Evolutionary conservation across 2,329 filamentous ascomycete species (phyloP).

Genomic region (Cercospora sojina): DNA sequence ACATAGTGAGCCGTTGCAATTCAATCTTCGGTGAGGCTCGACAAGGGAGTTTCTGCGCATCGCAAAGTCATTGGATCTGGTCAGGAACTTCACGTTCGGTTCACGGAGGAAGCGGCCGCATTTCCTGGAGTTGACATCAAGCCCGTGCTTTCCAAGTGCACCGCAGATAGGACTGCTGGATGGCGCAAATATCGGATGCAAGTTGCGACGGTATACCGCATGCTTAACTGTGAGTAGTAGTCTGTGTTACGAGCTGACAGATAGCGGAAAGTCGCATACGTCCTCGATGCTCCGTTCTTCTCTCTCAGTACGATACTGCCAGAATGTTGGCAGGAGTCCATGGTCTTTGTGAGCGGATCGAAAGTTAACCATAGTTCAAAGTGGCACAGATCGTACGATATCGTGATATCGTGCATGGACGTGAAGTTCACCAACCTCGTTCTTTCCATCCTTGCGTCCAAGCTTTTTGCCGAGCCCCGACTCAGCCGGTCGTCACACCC

Average conservation of each 20-base stretch:
- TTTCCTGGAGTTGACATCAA: background rate
- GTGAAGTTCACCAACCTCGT: conserved; percentile 5
- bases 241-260: background rate
- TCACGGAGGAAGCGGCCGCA: background rate
- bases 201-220: background rate
- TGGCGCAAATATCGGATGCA: background rate
- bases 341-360: background rate
- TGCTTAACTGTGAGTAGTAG: background rate
- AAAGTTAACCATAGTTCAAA: background rate
- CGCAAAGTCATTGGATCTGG: background rate
- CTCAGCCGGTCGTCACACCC: background rate
- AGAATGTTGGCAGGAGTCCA: background rate
- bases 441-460: background rate
- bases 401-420: background rate
- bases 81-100: background rate
- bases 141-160: background rate
- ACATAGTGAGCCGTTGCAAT: background rate
- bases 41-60: background rate
- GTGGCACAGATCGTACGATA: conserved; percentile 4
- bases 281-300: background rate
- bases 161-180: background rate
- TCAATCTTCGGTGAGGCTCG: background rate
- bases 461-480: background rate
- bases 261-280: background rate
- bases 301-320: background rate